Percentiles rank a stretch among this genome's conserved stretches.
These are phyloP conservation scores for Chytriomyces sp. DNA, from an alignment of 192 early-diverging fungal genomes.

Conservation along the genomic window DNA sequence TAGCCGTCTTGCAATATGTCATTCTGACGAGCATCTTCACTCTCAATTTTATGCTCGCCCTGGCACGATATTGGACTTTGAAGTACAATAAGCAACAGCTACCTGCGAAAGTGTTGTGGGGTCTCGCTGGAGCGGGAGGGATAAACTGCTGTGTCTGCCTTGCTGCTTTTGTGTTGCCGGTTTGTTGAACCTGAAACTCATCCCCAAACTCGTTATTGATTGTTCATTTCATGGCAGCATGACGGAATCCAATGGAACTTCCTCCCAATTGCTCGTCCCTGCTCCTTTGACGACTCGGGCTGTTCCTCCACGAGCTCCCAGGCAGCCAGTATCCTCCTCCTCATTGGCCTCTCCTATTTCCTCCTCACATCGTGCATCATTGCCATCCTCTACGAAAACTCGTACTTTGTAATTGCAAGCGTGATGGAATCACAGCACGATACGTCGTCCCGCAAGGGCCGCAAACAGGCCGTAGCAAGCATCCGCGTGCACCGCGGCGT, in stretches of 20 bases:
- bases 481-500: background rate
- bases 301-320: background rate
- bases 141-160: background rate
- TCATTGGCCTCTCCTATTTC: background rate
- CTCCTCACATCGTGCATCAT: background rate
- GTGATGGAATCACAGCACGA: background rate
- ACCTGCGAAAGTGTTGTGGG: background rate
- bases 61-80: background rate
- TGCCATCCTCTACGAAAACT: slow-evolving; percentile 11
- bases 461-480: background rate
- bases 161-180: background rate
- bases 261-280: background rate
- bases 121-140: background rate
- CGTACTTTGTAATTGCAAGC: slow-evolving; percentile 18
- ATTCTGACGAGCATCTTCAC: background rate
- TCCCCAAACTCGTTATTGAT: background rate
- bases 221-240: background rate
- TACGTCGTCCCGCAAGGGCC: background rate
- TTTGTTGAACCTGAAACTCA: background rate
- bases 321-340: background rate
- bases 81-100: background rate
- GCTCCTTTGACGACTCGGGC: background rate
- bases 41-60: background rate
- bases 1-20: background rate
- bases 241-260: background rate